phyloP scores from a whole-genome alignment of 2,329 filamentous ascomycete species.

The Emmonsia crescens region DNA sequence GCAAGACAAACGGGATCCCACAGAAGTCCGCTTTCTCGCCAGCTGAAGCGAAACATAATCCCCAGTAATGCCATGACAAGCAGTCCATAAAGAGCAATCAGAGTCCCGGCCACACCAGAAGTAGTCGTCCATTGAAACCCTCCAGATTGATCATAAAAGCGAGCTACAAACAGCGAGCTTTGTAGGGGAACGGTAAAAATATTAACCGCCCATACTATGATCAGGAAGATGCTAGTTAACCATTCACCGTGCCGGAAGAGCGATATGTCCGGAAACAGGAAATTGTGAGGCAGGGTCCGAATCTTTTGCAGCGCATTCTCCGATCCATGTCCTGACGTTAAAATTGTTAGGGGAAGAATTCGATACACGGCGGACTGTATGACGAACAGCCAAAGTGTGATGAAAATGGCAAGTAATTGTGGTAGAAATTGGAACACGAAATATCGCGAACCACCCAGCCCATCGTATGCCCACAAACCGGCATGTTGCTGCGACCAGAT shows the following conservation, averaged over 20 bases:
- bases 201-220: constrained; percentile 65
- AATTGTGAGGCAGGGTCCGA: constrained; percentile 49
- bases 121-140: constrained; percentile 72
- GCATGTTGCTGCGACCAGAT: constrained; percentile 52
- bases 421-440: constrained; percentile 82
- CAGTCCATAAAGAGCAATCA: constrained; percentile 62
- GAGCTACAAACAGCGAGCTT: constrained; percentile 61
- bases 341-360: constrained; percentile 64
- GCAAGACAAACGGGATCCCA: constrained; percentile 80
- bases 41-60: constrained; percentile 54
- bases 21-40: constrained; percentile 59
- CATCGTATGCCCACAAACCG: constrained; percentile 58
- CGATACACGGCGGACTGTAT: constrained; percentile 65
- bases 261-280: constrained; percentile 57
- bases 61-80: constrained; percentile 48
- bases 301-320: constrained; percentile 55
- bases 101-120: constrained; percentile 65
- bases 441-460: constrained; percentile 62
- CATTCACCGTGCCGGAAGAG: constrained; percentile 59
- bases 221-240: constrained; percentile 53
- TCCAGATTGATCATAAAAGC: constrained; percentile 48
- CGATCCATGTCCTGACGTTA: constrained; percentile 54
- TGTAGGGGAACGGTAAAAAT: constrained; percentile 68
- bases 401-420: constrained; percentile 58
- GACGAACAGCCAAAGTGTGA: constrained; percentile 68